These are phyloP conservation scores for Tubosaeta brunneosetosa DNA, from an alignment of 768 basidiomycete species.

Conservation along the genomic window DNA sequence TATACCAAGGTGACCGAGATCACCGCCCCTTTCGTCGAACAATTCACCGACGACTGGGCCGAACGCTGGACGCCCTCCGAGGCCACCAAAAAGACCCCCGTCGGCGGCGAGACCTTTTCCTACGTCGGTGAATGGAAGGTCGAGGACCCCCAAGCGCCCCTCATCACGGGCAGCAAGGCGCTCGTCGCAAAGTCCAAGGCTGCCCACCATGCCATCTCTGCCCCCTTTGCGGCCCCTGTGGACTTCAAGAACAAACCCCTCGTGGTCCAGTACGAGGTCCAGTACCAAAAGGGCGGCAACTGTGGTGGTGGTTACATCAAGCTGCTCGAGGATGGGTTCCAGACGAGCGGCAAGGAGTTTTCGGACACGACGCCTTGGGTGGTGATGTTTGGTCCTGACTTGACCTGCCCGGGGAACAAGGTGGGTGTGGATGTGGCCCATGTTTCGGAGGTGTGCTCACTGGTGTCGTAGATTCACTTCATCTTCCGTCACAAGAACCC, in stretches of 20 bases:
- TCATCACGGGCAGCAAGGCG: constrained; percentile 82
- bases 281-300: constrained; percentile 98
- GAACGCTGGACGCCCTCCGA: constrained; percentile 94
- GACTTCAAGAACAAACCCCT: constrained; percentile 81
- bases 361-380: constrained; percentile 92
- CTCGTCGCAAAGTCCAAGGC: constrained; percentile 96
- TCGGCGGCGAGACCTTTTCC: constrained; percentile 92
- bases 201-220: constrained; percentile 97
- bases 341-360: constrained; percentile 89
- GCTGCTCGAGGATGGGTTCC: constrained; percentile 90
- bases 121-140: constrained; percentile 98
- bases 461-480: constrained; percentile 74
- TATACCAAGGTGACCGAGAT: constrained; percentile 60
- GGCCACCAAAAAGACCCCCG: constrained; percentile 97
- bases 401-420: constrained; percentile 91
- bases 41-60: constrained; percentile 89
- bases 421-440: constrained; percentile 32
- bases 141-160: constrained; percentile 75
- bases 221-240: constrained; percentile 73
- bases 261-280: constrained; percentile 98
- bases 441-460: not conserved
- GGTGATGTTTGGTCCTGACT: constrained; percentile 96
- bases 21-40: constrained; percentile 90
- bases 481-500: constrained; percentile 99
- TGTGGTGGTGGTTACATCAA: constrained; percentile 99